Base-by-base conservation (phyloP, 1,284 basidiomycete species). In the Leccinum subrobustum region DNA sequence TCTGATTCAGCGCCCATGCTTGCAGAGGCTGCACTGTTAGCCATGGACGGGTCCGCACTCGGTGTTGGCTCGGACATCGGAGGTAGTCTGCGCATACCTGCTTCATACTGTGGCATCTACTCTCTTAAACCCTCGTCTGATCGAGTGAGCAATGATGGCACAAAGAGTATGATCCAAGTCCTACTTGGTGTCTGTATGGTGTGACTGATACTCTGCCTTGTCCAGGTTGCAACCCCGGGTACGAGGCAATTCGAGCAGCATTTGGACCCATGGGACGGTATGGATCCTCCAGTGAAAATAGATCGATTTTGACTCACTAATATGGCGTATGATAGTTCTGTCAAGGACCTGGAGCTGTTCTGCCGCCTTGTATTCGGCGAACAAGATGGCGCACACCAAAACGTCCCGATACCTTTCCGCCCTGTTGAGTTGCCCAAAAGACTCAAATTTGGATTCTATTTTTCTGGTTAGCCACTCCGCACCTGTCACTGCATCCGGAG, bases 51-150 rank as follows among this genome's bases (percentile, higher is more conserved):
- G 5, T 82, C 87, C 3, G 85, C 86, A 0, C 70, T 94, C 1
- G 95, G 95, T 0, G 79, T 93, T 62, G 95, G 94, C 2, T 84
- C 82, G 8, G 93, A 95, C 70, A 83, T 93, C 65, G 86, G 84
- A 52, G 93, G 93, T 27, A 89, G 86, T 70, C 70, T 87, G 61
- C 79, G 95, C 14, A 95, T 96, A 59, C 95, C 95, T 0, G 79
- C 92, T 0, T 81, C 83, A 3, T 94, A 89, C 69, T 92, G 88
- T 63, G 95, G 95, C 0, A 80, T 92, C 33, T 96, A 89, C 68
- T 84, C 88, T 6, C 68, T 96, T 51, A 96, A 95, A 72, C 91
- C 94, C 3, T 83, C 80, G 9, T 53, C 72, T 58, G 78, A 81
- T 1, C 76, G 91, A 31, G 77, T 88, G 35, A 83, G 83, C 42